A percentile compares a stretch with the other conserved stretches of the same genome.
Conservation (phyloP, 345 rosid species). For the Brassica rapa region DNA sequence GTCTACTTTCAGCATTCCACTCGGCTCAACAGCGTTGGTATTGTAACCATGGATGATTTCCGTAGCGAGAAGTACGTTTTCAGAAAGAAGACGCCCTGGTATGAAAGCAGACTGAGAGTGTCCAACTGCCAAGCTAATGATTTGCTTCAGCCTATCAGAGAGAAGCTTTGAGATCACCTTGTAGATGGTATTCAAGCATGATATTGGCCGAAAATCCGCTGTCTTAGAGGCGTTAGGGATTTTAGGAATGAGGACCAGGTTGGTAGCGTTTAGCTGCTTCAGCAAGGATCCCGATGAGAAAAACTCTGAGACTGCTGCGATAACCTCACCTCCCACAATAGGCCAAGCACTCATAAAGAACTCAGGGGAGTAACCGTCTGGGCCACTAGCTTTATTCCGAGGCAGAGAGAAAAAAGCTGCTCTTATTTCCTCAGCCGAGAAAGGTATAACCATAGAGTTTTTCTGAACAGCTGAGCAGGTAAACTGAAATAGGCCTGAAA, state of each 20-base stretch:
- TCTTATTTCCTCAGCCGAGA: not conserved
- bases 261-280: not conserved
- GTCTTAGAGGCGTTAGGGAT: not conserved
- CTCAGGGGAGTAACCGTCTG: not conserved
- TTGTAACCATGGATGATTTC: not conserved
- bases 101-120: not conserved
- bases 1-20: too few species aligned
- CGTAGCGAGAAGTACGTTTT: not conserved
- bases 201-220: not conserved
- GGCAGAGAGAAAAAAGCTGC: not conserved
- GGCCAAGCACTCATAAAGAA: not conserved
- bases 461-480: not conserved
- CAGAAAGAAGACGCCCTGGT: not conserved
- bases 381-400: not conserved
- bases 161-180: not conserved
- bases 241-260: not conserved
- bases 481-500: not conserved
- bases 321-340: not conserved
- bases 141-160: not conserved
- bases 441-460: not conserved
- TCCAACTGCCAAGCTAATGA: not conserved
- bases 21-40: too few species aligned
- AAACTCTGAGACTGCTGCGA: not conserved
- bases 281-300: not conserved
- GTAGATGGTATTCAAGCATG: not conserved